Percentiles rank a stretch among this genome's conserved stretches.
Evolutionary conservation across 2,329 filamentous ascomycete genomes (phyloP).

Genomic region (Xylaria arbuscula): DNA sequence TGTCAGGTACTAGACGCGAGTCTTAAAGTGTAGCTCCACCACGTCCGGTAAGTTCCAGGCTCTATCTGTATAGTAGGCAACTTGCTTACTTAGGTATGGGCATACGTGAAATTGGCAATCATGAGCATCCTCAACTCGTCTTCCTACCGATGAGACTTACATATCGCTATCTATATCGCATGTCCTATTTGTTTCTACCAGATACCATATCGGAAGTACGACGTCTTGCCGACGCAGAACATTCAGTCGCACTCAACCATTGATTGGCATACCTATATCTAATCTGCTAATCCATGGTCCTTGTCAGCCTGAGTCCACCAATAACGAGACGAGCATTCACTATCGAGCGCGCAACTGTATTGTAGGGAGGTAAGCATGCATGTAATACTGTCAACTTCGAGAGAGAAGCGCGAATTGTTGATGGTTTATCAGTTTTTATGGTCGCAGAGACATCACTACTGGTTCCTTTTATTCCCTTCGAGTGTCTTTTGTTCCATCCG

Average conservation of each 20-base stretch:
- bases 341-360: not conserved
- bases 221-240: not conserved
- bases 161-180: too few species aligned
- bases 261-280: not conserved
- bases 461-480: not conserved
- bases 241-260: constrained; percentile 4
- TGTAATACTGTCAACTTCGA: not conserved
- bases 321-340: not conserved
- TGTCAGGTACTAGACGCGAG: too few species aligned
- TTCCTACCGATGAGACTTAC: too few species aligned
- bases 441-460: not conserved
- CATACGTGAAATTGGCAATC: too few species aligned
- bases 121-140: too few species aligned
- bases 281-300: not conserved
- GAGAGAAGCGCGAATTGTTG: not conserved
- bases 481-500: constrained; percentile 11
- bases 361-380: not conserved
- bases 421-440: not conserved
- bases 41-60: too few species aligned
- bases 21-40: too few species aligned
- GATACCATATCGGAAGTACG: not conserved
- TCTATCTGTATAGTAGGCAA: too few species aligned
- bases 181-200: too few species aligned
- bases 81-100: too few species aligned
- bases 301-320: not conserved